Evolutionary conservation across 768 basidiomycete species (phyloP).

Genomic region (Pleurotus cornucopiae): DNA sequence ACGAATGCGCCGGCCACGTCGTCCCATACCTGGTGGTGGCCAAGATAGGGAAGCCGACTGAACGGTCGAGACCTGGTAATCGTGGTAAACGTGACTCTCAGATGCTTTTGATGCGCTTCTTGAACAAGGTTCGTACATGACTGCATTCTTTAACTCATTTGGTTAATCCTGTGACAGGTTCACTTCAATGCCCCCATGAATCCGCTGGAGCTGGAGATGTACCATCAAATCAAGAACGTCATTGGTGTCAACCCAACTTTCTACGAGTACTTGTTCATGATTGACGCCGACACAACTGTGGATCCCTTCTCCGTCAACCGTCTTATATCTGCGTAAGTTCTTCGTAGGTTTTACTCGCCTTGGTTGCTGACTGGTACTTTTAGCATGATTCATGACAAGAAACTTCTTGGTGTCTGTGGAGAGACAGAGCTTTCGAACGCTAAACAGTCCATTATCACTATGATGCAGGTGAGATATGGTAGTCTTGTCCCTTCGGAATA

Average conservation of each 20-base stretch:
- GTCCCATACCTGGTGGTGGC: conserved; percentile 91
- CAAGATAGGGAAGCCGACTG: conserved; percentile 94
- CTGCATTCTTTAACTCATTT: neutral
- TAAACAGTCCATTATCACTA: conserved; percentile 92
- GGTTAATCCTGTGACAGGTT: conserved; percentile 48
- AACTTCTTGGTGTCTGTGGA: conserved; percentile 90
- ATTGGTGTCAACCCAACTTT: conserved; percentile 99
- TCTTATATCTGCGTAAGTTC: conserved; percentile 85
- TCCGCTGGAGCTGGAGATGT: conserved; percentile 96
- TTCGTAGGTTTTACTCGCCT: neutral
- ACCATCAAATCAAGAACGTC: conserved; percentile 99
- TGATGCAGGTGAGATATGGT: conserved; percentile 75
- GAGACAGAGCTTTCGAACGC: conserved; percentile 92
- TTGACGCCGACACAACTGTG: conserved; percentile 95
- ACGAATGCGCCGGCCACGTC: conserved; percentile 92
- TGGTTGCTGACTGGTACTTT: conserved; percentile 1
- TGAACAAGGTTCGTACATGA: conserved; percentile 73
- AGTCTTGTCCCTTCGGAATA: neutral
- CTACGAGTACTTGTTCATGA: conserved; percentile 92
- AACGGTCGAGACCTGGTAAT: conserved; percentile 91
- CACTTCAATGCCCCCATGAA: conserved; percentile 97
- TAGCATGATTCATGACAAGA: conserved; percentile 97
- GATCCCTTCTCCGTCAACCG: conserved; percentile 85
- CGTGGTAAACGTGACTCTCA: conserved; percentile 98
- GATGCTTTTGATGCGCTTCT: conserved; percentile 93